Evolutionary conservation across 768 basidiomycete species (phyloP).

Genomic region (Rhodotorula graminis): DNA sequence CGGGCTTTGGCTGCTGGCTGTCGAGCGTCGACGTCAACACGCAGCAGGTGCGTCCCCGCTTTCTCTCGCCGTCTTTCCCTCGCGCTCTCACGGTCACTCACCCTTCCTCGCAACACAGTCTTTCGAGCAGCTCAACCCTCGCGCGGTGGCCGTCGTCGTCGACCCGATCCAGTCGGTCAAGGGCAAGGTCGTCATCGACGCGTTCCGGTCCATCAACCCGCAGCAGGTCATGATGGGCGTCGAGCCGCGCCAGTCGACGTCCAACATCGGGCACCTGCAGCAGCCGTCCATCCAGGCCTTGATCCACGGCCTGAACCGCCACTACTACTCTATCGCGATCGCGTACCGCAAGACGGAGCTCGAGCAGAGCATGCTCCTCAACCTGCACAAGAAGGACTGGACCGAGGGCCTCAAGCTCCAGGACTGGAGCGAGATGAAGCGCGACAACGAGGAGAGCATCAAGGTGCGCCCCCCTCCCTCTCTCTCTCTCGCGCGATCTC

Average conservation of each 20-base stretch:
- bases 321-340: conserved; percentile 96
- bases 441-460: conserved; percentile 84
- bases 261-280: conserved; percentile 97
- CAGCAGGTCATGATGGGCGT: conserved; percentile 79
- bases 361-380: conserved; percentile 98
- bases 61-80: conserved; percentile 1
- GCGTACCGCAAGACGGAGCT: conserved; percentile 98
- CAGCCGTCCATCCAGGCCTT: conserved; percentile 86
- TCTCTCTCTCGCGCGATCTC: conserved; percentile 16
- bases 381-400: conserved; percentile 98
- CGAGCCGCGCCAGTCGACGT: conserved; percentile 94
- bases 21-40: conserved; percentile 99
- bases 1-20: conserved; percentile 98
- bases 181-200: conserved; percentile 94
- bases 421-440: conserved; percentile 83
- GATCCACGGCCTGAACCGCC: conserved; percentile 93
- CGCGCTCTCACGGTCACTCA: background rate
- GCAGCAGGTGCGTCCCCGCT: conserved; percentile 65
- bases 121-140: conserved; percentile 86
- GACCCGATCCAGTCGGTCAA: conserved; percentile 99
- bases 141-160: conserved; percentile 93
- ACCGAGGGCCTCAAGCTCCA: conserved; percentile 89
- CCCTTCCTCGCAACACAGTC: conserved; percentile 59
- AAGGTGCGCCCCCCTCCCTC: conserved; percentile 60
- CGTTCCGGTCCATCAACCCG: conserved; percentile 93